Percentiles rank a stretch among this genome's conserved stretches.
Evolutionary conservation across 2,329 filamentous ascomycete species (phyloP).

Genomic region (Fusarium sp.): DNA sequence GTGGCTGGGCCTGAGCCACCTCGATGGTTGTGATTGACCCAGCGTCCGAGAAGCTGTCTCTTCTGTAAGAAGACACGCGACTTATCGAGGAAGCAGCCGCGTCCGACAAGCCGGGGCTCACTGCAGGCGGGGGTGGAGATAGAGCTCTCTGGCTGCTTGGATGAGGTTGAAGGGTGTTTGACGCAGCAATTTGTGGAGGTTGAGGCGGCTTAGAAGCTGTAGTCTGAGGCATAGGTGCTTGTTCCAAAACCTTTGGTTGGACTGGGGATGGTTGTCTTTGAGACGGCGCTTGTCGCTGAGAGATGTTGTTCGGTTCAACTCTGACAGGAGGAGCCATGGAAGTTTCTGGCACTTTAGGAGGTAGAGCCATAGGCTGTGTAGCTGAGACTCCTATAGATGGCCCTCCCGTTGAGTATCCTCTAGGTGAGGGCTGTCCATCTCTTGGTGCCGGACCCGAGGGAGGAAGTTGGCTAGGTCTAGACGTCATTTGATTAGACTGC

Average conservation of each 20-base stretch:
- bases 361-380: background rate
- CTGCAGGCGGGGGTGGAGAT: constrained; percentile 10
- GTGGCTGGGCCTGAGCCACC: constrained; percentile 38
- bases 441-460: background rate
- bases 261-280: background rate
- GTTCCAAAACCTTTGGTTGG: background rate
- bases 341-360: background rate
- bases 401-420: background rate
- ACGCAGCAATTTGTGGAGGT: background rate
- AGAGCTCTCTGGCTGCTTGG: background rate
- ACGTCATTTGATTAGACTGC: background rate
- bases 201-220: background rate
- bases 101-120: constrained; percentile 29
- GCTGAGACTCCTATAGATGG: background rate
- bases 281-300: background rate
- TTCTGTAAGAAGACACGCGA: constrained; percentile 21
- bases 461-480: background rate
- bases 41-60: constrained; percentile 38
- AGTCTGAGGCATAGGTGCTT: background rate
- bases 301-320: background rate
- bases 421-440: background rate
- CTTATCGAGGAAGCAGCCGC: constrained; percentile 19
- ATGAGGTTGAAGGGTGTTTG: background rate
- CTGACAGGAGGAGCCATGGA: background rate
- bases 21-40: constrained; percentile 40